These are phyloP conservation scores for Dillenia suffruticosa DNA, from an alignment of 164 flowering plant species.

Conservation along the genomic window DNA sequence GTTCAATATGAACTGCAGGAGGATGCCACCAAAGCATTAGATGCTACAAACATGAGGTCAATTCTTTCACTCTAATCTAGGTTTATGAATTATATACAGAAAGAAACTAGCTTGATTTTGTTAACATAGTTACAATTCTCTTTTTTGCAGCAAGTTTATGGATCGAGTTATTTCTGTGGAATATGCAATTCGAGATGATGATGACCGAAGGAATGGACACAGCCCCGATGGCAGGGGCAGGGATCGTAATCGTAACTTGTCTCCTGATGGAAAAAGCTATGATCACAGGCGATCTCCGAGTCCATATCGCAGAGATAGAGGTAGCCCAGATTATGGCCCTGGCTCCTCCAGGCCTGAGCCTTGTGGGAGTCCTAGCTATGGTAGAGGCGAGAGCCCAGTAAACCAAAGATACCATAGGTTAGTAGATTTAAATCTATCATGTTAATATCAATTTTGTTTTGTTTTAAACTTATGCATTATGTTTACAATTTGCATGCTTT, in stretches of 20 bases:
- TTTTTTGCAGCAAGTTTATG: conserved; percentile 68
- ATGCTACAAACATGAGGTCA: conserved; percentile 54
- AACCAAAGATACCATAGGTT: conserved; percentile 9
- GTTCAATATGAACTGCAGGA: conserved; percentile 86
- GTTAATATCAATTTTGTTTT: neutral
- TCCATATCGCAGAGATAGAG: conserved; percentile 34
- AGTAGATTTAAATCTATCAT: neutral
- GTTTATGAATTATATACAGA: no score
- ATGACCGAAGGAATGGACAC: conserved; percentile 61
- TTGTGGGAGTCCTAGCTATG: conserved; percentile 21
- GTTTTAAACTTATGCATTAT: no score
- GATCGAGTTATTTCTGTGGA: conserved; percentile 93
- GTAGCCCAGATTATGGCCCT: conserved; percentile 32
- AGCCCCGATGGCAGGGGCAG: conserved; percentile 63
- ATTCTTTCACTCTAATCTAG: neutral
- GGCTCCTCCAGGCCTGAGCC: conserved; percentile 7
- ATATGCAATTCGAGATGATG: conserved; percentile 90
- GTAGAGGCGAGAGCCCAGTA: conserved; percentile 11
- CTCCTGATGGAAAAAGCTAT: conserved; percentile 33
- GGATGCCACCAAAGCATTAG: conserved; percentile 79
- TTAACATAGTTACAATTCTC: no score
- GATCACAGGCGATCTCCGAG: conserved; percentile 27
- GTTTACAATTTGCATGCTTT: no score
- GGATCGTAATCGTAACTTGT: conserved; percentile 24
- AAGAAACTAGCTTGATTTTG: no score